A percentile compares a stretch with the other conserved stretches of the same genome.
These are phyloP conservation scores for Plasmodium vivax DNA, from an alignment of 169 alveolate genomes.

Conservation along the genomic window DNA sequence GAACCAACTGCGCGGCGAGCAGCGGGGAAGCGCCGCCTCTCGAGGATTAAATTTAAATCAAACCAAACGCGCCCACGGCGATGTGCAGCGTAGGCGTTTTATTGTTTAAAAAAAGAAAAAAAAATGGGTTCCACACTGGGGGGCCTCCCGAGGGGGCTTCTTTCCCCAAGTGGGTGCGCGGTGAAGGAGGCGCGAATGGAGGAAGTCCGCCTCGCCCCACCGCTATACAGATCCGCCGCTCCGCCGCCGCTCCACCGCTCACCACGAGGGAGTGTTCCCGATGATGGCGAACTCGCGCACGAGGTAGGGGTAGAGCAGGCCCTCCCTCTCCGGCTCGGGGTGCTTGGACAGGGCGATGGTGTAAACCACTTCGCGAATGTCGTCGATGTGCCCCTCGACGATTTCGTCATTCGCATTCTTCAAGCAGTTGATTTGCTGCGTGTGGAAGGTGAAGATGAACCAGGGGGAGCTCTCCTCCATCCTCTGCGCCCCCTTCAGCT, in stretches of 20 bases:
- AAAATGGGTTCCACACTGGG: neutral
- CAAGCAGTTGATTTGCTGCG: conserved; percentile 92
- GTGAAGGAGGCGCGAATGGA: neutral
- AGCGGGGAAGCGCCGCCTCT: neutral
- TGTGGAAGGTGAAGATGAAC: conserved; percentile 89
- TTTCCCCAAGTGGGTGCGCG: neutral
- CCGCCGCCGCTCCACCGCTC: neutral
- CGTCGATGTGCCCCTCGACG: conserved; percentile 89
- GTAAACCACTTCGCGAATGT: conserved; percentile 90
- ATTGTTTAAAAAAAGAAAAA: neutral
- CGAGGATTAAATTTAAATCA: neutral
- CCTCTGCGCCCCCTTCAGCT: conserved; percentile 85
- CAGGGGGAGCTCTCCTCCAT: conserved; percentile 88
- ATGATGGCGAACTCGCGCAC: conserved; percentile 87
- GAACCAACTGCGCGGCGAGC: neutral
- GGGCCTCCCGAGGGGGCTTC: neutral
- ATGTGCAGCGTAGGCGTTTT: neutral
- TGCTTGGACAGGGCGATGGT: conserved; percentile 90
- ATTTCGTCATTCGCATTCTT: conserved; percentile 83
- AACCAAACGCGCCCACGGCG: neutral
- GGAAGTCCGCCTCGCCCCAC: neutral
- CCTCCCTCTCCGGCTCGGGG: conserved; percentile 82
- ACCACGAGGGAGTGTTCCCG: conserved; percentile 88
- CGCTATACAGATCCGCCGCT: neutral
- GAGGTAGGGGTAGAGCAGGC: conserved; percentile 83